Conservation (phyloP, 2,329 filamentous ascomycete species). For the Fusarium austroafricanum region DNA sequence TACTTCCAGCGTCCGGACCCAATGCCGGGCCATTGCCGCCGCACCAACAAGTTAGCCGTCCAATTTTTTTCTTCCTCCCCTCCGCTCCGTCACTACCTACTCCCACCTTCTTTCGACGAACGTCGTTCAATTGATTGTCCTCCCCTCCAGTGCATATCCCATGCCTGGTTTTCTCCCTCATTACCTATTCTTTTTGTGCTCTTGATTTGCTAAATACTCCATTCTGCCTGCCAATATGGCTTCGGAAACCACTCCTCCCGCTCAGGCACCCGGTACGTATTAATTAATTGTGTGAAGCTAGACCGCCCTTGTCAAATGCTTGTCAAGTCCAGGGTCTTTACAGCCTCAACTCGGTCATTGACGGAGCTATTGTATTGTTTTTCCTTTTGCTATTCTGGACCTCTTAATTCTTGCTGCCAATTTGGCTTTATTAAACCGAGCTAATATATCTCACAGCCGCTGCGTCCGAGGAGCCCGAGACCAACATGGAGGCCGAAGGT, state of each 20-base stretch:
- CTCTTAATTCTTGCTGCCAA: background rate
- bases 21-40: conserved; percentile 48
- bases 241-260: conserved; percentile 47
- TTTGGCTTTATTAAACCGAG: conserved; percentile 1
- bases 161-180: conserved; percentile 44
- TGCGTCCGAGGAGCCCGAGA: conserved; percentile 43
- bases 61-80: conserved; percentile 47
- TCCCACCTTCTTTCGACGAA: conserved; percentile 39
- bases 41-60: conserved; percentile 41
- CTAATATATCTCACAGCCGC: conserved; percentile 31
- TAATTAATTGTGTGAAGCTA: conserved; percentile 25
- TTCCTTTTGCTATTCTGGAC: background rate
- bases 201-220: conserved; percentile 34
- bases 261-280: conserved; percentile 45
- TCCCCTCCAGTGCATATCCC: conserved; percentile 43
- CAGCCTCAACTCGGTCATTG: conserved; percentile 15
- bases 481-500: conserved; percentile 41
- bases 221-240: conserved; percentile 48
- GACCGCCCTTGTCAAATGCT: conserved; percentile 35
- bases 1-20: conserved; percentile 28
- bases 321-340: conserved; percentile 31
- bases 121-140: conserved; percentile 43
- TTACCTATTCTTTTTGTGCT: conserved; percentile 29
- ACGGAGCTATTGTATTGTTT: conserved; percentile 14
- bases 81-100: conserved; percentile 42